phyloP scores from a whole-genome alignment of 768 basidiomycete species.

The Collybia nuda region DNA sequence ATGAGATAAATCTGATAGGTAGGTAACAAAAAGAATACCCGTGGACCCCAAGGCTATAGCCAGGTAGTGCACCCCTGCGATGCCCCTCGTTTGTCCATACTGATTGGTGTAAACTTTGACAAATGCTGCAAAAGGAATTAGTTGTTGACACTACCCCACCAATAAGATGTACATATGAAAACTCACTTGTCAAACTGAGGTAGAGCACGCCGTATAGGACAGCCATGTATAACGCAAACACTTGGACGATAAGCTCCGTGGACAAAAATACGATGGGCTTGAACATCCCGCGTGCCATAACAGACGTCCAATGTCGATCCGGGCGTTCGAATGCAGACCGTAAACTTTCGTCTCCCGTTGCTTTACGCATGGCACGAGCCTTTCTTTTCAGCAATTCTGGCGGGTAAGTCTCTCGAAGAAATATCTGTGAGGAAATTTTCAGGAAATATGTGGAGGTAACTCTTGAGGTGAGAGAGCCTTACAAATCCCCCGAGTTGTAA shows the following conservation, averaged over 20 bases:
- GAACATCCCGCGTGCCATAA: slow-evolving; percentile 47
- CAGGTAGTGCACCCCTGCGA: slow-evolving; percentile 60
- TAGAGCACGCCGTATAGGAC: slow-evolving; percentile 57
- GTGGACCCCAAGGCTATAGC: slow-evolving; percentile 55
- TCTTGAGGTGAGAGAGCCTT: slow-evolving; percentile 23
- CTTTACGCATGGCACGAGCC: slow-evolving; percentile 37
- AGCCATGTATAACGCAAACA: slow-evolving; percentile 57
- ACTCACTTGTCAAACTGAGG: slow-evolving; percentile 34
- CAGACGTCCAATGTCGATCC: slow-evolving; percentile 37
- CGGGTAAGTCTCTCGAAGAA: slow-evolving; percentile 40
- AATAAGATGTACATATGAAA: slow-evolving; percentile 1
- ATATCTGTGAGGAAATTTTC: slow-evolving; percentile 12
- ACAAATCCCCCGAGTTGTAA: slow-evolving; percentile 49
- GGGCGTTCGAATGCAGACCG: slow-evolving; percentile 41
- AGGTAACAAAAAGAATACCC: slow-evolving; percentile 25
- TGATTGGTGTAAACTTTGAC: slow-evolving; percentile 48
- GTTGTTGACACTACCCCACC: background rate
- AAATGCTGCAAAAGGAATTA: slow-evolving; percentile 35
- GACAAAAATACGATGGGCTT: slow-evolving; percentile 58
- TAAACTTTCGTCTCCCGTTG: slow-evolving; percentile 26
- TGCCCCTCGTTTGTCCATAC: slow-evolving; percentile 50
- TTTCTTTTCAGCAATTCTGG: slow-evolving; percentile 45
- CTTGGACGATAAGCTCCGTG: slow-evolving; percentile 61
- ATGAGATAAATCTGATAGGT: no score
- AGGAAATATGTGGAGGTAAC: no score